Base-by-base conservation (phyloP, 2,329 filamentous ascomycete species). In the Colletotrichum salicis region DNA sequence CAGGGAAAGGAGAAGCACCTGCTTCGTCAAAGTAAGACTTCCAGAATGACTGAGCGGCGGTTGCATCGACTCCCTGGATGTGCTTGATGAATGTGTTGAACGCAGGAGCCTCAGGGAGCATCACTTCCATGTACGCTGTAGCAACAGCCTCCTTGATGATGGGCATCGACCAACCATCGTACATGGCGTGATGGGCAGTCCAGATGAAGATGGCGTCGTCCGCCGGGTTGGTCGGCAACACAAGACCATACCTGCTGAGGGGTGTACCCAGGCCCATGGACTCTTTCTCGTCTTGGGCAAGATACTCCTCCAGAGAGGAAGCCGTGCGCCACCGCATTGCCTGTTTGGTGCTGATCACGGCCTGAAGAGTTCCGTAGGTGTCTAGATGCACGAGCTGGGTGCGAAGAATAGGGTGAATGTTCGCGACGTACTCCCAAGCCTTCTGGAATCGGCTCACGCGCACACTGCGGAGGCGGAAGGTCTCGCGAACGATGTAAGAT, bases 301-400 rank as follows among this genome's bases (percentile, higher is more conserved):
- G 22, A 13, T 54, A 54, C 51, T 54, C 51, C 22, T 24, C 5
- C 12, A 54, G 22, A 54, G 24, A 24, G n/a, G 51, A 29, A 0
- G 51, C 51, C 11, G 22, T 54, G 79, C 66, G 4, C 76, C 77
- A 35, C 76, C 73, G 37, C 79, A 77, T 5, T 78, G 78, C 13
- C 83, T 76, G 55, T 86, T 86, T 24, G 5, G 51, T 54, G 13
- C 22, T 54, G 51, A 54, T 24, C 13, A 54, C 24, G 22, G 51
- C 51, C 51, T 54, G 51, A 6, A 54, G 51, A 24, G 51, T 54
- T 15, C 51, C 51, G 22, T 54, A 54, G 22, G 51, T 54, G 11
- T 24, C 51, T 7, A 54, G 51, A 8, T 54, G 51, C 13, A 54
- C 51, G 13, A 54, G 51, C 12, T 27, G 51, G 13, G 51, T 54